Evolutionary conservation across 164 flowering plant genomes (phyloP).

Genomic region (Hamamelis virginiana): DNA sequence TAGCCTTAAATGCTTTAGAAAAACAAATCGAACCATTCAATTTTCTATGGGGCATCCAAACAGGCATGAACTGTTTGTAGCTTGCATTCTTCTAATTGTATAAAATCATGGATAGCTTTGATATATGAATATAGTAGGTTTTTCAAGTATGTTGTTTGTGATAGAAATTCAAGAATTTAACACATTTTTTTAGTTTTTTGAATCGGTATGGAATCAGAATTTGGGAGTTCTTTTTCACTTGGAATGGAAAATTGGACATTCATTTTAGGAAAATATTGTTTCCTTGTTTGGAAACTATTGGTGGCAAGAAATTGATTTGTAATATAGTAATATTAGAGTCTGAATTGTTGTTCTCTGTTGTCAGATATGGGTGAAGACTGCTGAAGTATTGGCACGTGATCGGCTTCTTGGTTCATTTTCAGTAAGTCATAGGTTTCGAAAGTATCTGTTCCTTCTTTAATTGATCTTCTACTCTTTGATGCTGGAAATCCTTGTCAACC

Average conservation of each 20-base stretch:
- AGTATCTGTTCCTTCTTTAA: background rate
- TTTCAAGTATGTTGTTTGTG: background rate
- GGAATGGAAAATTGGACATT: no score
- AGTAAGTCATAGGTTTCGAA: slow-evolving; percentile 38
- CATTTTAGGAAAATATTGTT: no score
- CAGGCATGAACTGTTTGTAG: background rate
- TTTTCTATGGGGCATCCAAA: background rate
- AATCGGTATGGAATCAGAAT: no score
- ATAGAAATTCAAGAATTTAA: no score
- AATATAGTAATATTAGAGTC: background rate
- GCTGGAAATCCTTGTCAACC: no score
- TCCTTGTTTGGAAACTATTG: no score
- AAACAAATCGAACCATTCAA: background rate
- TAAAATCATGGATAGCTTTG: no score
- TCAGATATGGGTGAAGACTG: slow-evolving; percentile 96
- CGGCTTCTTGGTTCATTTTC: slow-evolving; percentile 88
- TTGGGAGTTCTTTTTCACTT: no score
- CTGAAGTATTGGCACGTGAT: slow-evolving; percentile 88
- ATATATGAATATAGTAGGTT: background rate
- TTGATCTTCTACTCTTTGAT: background rate
- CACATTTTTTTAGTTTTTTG: no score
- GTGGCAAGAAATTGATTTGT: no score
- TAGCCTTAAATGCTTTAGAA: no score
- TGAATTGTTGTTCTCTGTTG: slow-evolving; percentile 4
- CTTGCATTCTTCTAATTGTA: background rate